A percentile compares a stretch with the other conserved stretches of the same genome.
Evolutionary conservation across 257 asterid genomes (phyloP).

Genomic region (Solanum appendiculatum): DNA sequence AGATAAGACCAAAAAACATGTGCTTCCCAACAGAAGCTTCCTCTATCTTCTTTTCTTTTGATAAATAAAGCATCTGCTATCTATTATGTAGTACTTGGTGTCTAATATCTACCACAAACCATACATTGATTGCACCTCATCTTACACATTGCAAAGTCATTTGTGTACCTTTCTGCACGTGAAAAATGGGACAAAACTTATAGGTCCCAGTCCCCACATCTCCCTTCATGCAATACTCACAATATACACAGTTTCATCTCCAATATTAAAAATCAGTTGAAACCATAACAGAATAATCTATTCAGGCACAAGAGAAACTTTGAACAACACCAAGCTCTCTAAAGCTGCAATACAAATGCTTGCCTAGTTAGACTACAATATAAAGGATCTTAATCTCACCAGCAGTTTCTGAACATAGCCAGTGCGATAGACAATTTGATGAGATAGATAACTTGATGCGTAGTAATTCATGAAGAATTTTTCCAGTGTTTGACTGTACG

Average conservation of each 20-base stretch:
- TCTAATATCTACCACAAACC: neutral
- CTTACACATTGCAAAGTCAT: neutral
- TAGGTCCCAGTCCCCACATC: neutral
- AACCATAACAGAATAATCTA: neutral
- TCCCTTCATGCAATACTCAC: neutral
- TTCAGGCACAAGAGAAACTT: neutral
- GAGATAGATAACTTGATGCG: slow-evolving; percentile 26
- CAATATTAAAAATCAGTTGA: neutral
- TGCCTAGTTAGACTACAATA: neutral
- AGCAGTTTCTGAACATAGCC: slow-evolving; percentile 12
- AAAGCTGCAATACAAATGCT: neutral
- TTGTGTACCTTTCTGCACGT: neutral
- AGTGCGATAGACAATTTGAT: slow-evolving; percentile 22
- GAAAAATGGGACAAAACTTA: neutral
- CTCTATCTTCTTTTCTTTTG: neutral
- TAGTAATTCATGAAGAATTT: slow-evolving; percentile 27
- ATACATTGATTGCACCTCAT: neutral
- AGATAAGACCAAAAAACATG: neutral
- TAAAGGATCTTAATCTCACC: slow-evolving; percentile 13
- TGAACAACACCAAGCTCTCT: neutral
- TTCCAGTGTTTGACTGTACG: slow-evolving; percentile 11
- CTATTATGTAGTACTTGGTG: neutral
- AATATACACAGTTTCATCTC: neutral
- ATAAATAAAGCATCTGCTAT: neutral
- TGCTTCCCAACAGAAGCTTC: neutral